Conservation (phyloP, 2,329 filamentous ascomycete species). For the Fusarium anguioides region DNA sequence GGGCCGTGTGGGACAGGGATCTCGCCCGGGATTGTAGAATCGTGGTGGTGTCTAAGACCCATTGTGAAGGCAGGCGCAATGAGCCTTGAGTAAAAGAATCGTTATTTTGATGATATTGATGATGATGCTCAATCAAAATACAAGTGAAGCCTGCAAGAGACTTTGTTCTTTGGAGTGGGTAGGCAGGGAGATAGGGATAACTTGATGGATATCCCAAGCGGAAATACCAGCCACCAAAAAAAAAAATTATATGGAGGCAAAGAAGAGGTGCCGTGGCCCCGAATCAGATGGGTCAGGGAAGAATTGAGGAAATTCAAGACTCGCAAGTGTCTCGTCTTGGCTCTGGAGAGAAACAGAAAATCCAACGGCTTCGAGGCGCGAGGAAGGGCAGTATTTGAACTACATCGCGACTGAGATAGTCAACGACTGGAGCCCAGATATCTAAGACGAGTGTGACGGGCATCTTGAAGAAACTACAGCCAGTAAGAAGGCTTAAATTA, state of each 20-base stretch:
- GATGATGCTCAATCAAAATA: slow-evolving; percentile 1
- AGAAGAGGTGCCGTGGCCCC: slow-evolving; percentile 7
- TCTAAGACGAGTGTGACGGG: slow-evolving; percentile 25
- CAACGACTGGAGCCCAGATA: slow-evolving; percentile 26
- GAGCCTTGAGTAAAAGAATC: slow-evolving; percentile 2
- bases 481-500: slow-evolving; percentile 40
- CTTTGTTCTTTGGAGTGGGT: slow-evolving; percentile 2
- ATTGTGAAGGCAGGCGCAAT: slow-evolving; percentile 25
- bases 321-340: slow-evolving; percentile 9
- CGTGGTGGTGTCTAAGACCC: slow-evolving; percentile 48
- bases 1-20: slow-evolving; percentile 66
- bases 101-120: neutral
- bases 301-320: slow-evolving; percentile 22
- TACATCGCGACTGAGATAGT: slow-evolving; percentile 21
- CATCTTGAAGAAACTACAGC: slow-evolving; percentile 29
- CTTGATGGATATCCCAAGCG: slow-evolving; percentile 8
- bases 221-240: slow-evolving; percentile 21
- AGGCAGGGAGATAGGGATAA: too few relatives aligned
- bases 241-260: slow-evolving; percentile 25
- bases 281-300: slow-evolving; percentile 7
- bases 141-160: neutral
- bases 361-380: slow-evolving; percentile 15
- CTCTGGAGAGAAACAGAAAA: slow-evolving; percentile 17
- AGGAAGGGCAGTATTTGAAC: slow-evolving; percentile 45
- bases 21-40: slow-evolving; percentile 57